Evolutionary conservation across 164 flowering plant genomes (phyloP), one percentile per base, ranked within the genome.

Genomic region (Tetrastigma voinierianum): DNA sequence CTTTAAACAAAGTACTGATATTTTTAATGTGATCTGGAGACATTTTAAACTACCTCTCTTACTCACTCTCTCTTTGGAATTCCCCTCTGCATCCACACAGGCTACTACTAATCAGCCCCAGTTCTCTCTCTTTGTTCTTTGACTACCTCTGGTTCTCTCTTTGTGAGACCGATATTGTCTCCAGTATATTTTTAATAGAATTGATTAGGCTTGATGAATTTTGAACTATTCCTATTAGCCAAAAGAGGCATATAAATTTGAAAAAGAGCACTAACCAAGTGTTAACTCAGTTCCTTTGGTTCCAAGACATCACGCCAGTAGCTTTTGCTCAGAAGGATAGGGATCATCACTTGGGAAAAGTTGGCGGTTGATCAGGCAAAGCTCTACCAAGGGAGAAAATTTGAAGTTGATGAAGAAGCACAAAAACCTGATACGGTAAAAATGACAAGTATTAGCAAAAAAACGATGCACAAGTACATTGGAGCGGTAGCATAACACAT

Each of bases 321-420:
- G 69, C 75, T 77, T 67, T 80, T 66, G 93, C 93, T 71, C 93
- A 88, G 55, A 84, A 80, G 15, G 67, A 83, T 54, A 77, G 67
- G 80, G 69, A 59, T 68, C 14, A 62, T 81, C 83, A 19, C 55
- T 46, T 55, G 90, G 76, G 73, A 70, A 55, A 5, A 14, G 87
- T 58, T 67, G 89, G 88, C 57, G 95, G 95, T 63, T 90, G 90
- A 67, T 96, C 99, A 18, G 90, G 90, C 73, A 90, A 82, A 61
- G 82, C 48, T 69, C 79, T 80, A 65, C 99, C 99, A 47, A 58
- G 64, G 40, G 88, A 82, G 74, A 89, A 88, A 19, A 82, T 69
- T 61, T 79, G 98, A 70, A 96, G 93, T 77, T 96, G 98, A 70
- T 83, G 91, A 71, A 77, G 87, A 61, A 96, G 89, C 21, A 90